phyloP scores from a whole-genome alignment of 164 flowering plant genomes.

The Vitis labrusca region DNA sequence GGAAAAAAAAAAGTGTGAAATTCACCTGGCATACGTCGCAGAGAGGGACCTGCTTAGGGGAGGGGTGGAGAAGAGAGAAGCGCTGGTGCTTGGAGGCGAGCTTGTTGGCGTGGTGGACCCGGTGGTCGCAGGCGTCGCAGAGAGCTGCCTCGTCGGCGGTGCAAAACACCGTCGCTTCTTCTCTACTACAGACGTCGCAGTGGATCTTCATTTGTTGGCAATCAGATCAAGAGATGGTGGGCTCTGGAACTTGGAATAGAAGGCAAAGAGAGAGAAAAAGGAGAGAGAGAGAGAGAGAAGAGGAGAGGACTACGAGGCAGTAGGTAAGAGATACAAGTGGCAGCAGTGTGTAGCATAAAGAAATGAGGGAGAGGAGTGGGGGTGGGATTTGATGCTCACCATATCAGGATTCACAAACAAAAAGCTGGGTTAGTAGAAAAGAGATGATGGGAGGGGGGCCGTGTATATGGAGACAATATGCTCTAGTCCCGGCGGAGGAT shows the following conservation, averaged over 20 bases:
- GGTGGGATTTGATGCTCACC: no score
- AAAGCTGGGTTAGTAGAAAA: no score
- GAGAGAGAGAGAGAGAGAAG: background rate
- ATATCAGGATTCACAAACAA: no score
- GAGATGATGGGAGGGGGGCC: no score
- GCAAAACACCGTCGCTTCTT: conserved; percentile 60
- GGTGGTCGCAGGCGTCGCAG: conserved; percentile 60
- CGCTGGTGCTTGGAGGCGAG: conserved; percentile 71
- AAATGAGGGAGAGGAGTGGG: no score
- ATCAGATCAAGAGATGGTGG: no score
- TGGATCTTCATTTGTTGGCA: conserved; percentile 56
- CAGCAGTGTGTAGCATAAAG: no score
- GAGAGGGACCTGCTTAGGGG: conserved; percentile 37
- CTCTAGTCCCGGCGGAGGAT: no score
- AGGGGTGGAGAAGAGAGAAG: conserved; percentile 52
- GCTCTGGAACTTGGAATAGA: no score
- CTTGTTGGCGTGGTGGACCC: conserved; percentile 77
- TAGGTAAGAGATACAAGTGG: no score
- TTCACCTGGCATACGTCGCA: conserved; percentile 69
- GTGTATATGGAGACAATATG: no score
- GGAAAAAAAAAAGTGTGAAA: background rate
- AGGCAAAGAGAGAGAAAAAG: conserved; percentile 3
- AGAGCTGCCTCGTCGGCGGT: conserved; percentile 76
- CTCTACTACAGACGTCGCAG: conserved; percentile 60
- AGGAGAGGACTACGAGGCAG: no score